phyloP scores from a whole-genome alignment of 345 rosid genomes.

The Populus davidiana region DNA sequence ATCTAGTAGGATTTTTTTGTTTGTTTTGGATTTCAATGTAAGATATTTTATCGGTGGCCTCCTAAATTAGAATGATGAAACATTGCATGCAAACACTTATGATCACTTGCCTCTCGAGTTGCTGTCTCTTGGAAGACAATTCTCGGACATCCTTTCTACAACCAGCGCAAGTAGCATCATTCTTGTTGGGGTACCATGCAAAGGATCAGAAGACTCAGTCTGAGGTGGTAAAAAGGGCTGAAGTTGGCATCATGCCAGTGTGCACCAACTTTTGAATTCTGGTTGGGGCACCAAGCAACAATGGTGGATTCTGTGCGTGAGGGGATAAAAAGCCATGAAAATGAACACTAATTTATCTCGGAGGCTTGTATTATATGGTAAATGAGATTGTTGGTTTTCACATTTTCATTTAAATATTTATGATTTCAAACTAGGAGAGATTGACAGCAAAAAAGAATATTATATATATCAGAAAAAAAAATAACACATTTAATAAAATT shows the following conservation, averaged over 20 bases:
- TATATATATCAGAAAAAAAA: no score
- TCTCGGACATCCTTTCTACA: background rate
- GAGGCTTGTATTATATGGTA: background rate
- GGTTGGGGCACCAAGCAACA: background rate
- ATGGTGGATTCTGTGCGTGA: background rate
- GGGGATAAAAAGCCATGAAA: background rate
- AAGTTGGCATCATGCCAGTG: background rate
- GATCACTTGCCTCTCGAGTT: background rate
- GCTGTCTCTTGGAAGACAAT: background rate
- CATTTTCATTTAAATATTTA: background rate
- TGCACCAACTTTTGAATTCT: background rate
- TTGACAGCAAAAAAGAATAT: no score
- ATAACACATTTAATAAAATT: background rate
- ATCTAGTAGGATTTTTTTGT: no score
- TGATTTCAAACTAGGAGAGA: background rate
- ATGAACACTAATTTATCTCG: background rate
- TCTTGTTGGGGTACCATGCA: background rate
- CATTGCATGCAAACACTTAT: background rate
- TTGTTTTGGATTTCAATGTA: background rate
- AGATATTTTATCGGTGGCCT: no score
- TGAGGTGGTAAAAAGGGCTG: background rate
- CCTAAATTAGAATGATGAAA: background rate
- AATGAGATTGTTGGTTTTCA: background rate
- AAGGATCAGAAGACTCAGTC: background rate
- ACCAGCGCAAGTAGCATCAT: background rate